Evolutionary conservation across 352 stramenopile genomes (phyloP), one percentile per base, ranked within the genome.

Genomic region (Phytopythium montanum): DNA sequence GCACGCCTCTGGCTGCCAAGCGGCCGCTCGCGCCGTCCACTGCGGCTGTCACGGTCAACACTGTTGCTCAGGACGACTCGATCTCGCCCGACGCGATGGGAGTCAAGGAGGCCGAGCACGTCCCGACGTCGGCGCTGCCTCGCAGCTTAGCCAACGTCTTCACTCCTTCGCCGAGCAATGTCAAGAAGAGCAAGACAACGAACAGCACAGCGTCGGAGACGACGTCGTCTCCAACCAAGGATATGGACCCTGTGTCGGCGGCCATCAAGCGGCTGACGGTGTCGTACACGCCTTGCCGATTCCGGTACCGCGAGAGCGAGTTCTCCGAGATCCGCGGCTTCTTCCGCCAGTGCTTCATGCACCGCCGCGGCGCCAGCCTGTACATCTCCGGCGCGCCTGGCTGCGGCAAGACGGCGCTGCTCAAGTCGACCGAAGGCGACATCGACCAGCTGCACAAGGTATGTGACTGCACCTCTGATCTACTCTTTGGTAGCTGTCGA

Each of bases 381-480:
- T 95, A 94, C 60, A 76, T 95, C 36, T 94, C 84, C 0, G 86
- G 86, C 0, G 72, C 86, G 12, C 86, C 86, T 10, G 86, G 86
- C 0, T 92, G 81, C 38, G 86, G 86, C 25, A 95, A 95, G 60
- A 87, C 83, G 0, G 86, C 86, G 13, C 59, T 93, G 39, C 63
- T 94, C 51, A 81, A 83, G 55, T 66, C 73, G 2, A 83, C 83
- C 2, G 63, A 86, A 45, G 36, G 60, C 23, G 57, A 76, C 18
- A 85, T 94, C 48, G 53, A 75, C 29, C 58, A 77, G 12, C 59
- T 90, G 31, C 85, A 85, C 45, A 62, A 72, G 66, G 76, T 88
- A 48, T 59, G 46, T 60, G 29, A 29, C 19, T 25, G 2, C 4
- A n/a, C 12, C 19, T 9, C 19, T 25, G 14, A 1, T 14, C 58